These are phyloP conservation scores for Penicillium sp. DNA, from an alignment of 2,329 filamentous ascomycete genomes.

Conservation along the genomic window DNA sequence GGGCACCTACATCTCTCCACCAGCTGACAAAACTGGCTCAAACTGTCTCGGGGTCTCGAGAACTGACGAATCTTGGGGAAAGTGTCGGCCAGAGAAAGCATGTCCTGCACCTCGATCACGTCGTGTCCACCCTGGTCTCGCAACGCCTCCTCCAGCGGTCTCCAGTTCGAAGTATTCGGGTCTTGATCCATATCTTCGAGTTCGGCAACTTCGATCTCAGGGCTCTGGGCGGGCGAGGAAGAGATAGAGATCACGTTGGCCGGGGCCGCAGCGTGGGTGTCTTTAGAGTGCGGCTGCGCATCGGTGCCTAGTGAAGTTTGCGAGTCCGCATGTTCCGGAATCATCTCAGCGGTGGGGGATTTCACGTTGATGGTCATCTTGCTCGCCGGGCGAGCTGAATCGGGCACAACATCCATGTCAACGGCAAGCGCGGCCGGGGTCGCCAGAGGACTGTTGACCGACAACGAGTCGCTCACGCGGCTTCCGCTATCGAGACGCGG, in stretches of 20 bases:
- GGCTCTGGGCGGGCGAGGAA: slow-evolving; percentile 46
- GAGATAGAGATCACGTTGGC: slow-evolving; percentile 40
- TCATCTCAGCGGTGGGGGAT: slow-evolving; percentile 31
- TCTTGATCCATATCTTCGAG: slow-evolving; percentile 51
- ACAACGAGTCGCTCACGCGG: slow-evolving; percentile 34
- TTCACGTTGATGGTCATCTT: slow-evolving; percentile 51
- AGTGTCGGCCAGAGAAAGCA: slow-evolving; percentile 31
- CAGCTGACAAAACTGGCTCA: slow-evolving; percentile 32
- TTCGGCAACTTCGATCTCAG: slow-evolving; percentile 51
- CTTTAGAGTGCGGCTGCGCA: slow-evolving; percentile 9
- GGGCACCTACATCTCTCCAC: slow-evolving; percentile 39
- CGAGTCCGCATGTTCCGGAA: slow-evolving; percentile 12
- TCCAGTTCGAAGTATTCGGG: slow-evolving; percentile 46
- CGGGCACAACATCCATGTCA: slow-evolving; percentile 28
- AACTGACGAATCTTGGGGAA: slow-evolving; percentile 38
- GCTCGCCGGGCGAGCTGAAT: slow-evolving; percentile 35
- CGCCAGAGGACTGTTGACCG: slow-evolving; percentile 27
- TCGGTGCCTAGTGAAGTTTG: slow-evolving; percentile 15
- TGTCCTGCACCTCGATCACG: slow-evolving; percentile 37
- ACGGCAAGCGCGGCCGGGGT: slow-evolving; percentile 30
- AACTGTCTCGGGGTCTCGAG: slow-evolving; percentile 31
- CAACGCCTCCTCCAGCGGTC: slow-evolving; percentile 35
- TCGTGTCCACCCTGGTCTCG: slow-evolving; percentile 32
- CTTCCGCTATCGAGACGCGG: slow-evolving; percentile 49
- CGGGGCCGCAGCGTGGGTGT: slow-evolving; percentile 20